Evolutionary conservation across 1,284 basidiomycete species (phyloP), one percentile per base, ranked within the genome.

Genomic region (Ceratobasidium sp.): DNA sequence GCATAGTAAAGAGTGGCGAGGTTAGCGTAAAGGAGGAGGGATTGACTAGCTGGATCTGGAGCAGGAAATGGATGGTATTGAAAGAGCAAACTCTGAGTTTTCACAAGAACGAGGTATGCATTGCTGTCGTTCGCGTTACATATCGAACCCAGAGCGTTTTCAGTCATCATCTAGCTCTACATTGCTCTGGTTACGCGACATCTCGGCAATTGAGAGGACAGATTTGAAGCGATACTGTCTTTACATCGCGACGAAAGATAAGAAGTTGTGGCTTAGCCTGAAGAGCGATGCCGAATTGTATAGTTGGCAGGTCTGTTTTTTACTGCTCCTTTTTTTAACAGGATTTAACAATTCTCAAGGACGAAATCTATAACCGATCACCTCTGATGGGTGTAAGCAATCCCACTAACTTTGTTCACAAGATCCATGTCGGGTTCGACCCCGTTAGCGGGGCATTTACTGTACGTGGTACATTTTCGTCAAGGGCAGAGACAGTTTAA

Each of bases 351-450:
- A 3, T 27, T 42, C 53, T 42, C 17, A 7, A 65, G 81, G 96
- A 99, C 76, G 96, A 97, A 76, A 91, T 99, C 71, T 98, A 98
- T 79, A 88, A 87, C 6, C 87, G 95, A 64, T 94, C 92, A 74
- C 94, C 96, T 0, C 83, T 96, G 54, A 93, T 94, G 88, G 94
- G 95, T 42, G 93, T 96, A 25, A 91, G 91, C 76, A 91, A 91
- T 73, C 96, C 96, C 0, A 98, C 94, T 17, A 96, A 99, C 80
- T 98, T 98, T 77, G 94, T 97, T 0, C 96, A 98, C 81, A 94
- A 97, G 78, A 94, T 98, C 1, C 96, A 99, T 78, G 96, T 99
- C 71, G 96, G 96, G 5, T 98, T 97, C 75, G 96, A 99, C 79
- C 93, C 95, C 0, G 84, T 94, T 53, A 92, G 91, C 42, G 96